These are phyloP conservation scores for Syzygium malaccense DNA, from an alignment of 441 rosid genomes.

Conservation along the genomic window DNA sequence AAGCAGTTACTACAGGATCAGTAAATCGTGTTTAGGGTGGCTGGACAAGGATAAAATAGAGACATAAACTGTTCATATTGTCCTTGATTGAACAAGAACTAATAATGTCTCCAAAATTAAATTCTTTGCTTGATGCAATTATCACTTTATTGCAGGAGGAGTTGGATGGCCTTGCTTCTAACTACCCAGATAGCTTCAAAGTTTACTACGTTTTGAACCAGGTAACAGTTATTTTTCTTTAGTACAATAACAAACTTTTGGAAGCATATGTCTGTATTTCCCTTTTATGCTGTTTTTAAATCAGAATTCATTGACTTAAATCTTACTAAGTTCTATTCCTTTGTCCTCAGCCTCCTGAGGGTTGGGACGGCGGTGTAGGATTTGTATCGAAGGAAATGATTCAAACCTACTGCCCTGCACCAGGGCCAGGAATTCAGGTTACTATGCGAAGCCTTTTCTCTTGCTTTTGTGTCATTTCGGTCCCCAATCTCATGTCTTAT, in stretches of 20 bases:
- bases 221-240: conserved; percentile 24
- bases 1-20: background rate
- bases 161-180: conserved; percentile 57
- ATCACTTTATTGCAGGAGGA: conserved; percentile 50
- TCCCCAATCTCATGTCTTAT: background rate
- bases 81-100: background rate
- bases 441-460: background rate
- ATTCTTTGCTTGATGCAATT: background rate
- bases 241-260: background rate
- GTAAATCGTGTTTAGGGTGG: background rate
- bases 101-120: background rate
- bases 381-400: conserved; percentile 65
- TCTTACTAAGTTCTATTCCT: background rate
- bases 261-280: background rate
- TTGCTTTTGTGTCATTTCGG: background rate
- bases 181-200: conserved; percentile 60
- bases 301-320: background rate
- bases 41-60: background rate
- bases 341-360: conserved; percentile 56
- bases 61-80: background rate
- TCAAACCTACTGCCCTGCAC: conserved; percentile 60
- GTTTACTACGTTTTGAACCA: conserved; percentile 82
- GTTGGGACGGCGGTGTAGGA: conserved; percentile 79
- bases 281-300: background rate
- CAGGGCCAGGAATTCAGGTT: conserved; percentile 60